Evolutionary conservation across 148 eudicot genomes (phyloP).

Genomic region (Rhododendron mucronatum): DNA sequence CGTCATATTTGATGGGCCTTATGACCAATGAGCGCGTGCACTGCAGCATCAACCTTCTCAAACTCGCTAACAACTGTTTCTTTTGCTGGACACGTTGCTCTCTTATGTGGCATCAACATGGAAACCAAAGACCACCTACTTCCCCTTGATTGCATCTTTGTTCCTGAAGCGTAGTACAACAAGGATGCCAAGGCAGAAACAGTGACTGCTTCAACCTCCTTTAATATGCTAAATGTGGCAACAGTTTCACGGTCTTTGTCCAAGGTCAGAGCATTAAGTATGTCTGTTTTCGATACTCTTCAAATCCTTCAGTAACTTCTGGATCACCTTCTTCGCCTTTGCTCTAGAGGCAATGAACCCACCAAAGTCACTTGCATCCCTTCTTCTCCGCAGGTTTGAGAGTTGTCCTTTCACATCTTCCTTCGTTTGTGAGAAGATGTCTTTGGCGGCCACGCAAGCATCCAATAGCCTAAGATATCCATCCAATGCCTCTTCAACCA

Average conservation of each 20-base stretch:
- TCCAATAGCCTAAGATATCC: conserved; percentile 24
- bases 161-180: conserved; percentile 3
- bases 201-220: conserved; percentile 19
- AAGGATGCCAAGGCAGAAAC: conserved; percentile 12
- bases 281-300: neutral
- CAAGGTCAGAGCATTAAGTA: too few species aligned
- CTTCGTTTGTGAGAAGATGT: conserved; percentile 17
- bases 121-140: conserved; percentile 10
- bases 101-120: neutral
- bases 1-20: conserved; percentile 3
- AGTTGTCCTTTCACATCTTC: conserved; percentile 13
- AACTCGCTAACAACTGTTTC: neutral
- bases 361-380: neutral
- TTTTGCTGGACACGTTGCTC: neutral
- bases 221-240: neutral
- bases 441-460: conserved; percentile 15
- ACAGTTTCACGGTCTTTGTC: too few species aligned
- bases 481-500: conserved; percentile 19
- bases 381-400: conserved; percentile 17
- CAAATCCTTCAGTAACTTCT: conserved; percentile 7
- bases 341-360: conserved; percentile 14
- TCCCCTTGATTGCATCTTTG: neutral
- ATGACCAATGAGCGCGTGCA: neutral
- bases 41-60: conserved; percentile 11
- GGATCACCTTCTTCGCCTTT: conserved; percentile 8